Percentiles rank a stretch among this genome's conserved stretches.
Conservation (phyloP, 495 filamentous ascomycete genomes). For the Neurospora intermedia region DNA sequence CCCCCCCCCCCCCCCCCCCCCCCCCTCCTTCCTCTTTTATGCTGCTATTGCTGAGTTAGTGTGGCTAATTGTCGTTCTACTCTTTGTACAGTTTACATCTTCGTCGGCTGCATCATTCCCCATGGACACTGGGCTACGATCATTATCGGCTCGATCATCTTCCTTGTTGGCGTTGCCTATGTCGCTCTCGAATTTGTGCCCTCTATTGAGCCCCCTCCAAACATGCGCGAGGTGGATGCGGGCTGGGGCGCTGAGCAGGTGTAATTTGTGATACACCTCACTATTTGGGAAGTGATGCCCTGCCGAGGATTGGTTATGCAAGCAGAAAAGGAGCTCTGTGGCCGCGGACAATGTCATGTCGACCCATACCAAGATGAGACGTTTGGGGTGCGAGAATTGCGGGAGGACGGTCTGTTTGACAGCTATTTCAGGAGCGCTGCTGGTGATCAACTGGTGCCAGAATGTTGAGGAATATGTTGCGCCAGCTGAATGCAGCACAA, state of each 20-base stretch:
- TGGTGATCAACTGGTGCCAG: neutral
- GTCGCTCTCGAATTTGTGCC: slow-evolving; percentile 84
- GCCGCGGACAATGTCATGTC: neutral
- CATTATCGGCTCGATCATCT: slow-evolving; percentile 63
- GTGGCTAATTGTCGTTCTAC: neutral
- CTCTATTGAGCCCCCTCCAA: slow-evolving; percentile 91
- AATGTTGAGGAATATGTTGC: neutral
- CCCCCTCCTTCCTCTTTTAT: too few species aligned
- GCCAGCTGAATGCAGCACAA: neutral
- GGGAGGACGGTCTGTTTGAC: neutral
- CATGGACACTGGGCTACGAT: slow-evolving; percentile 41
- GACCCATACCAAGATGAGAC: neutral
- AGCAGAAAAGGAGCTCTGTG: neutral
- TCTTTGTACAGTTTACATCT: slow-evolving; percentile 72
- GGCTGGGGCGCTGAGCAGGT: slow-evolving; percentile 90
- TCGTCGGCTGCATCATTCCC: slow-evolving; percentile 76
- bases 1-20: too few species aligned
- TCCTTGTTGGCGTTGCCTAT: slow-evolving; percentile 68
- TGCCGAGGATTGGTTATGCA: neutral
- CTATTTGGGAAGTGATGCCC: neutral
- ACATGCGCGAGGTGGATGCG: slow-evolving; percentile 87
- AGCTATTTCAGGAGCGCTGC: neutral
- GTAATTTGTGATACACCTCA: slow-evolving; percentile 28
- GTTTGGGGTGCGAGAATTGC: neutral
- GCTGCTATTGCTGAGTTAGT: neutral